A percentile compares a stretch with the other conserved stretches of the same genome.
Conservation (phyloP, 257 asterid species). For the Fraxinus anomala region DNA sequence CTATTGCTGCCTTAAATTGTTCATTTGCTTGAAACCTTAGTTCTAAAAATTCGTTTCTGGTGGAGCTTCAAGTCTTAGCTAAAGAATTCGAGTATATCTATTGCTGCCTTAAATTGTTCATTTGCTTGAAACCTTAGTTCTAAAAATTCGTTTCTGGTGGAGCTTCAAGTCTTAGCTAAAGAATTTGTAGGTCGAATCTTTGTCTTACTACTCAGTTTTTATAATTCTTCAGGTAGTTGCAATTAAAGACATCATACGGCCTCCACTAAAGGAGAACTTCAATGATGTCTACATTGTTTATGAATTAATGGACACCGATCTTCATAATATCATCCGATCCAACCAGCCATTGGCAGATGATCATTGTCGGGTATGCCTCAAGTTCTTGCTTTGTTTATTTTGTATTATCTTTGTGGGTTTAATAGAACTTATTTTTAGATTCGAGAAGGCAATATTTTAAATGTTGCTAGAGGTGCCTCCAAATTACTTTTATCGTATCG, state of each 20-base stretch:
- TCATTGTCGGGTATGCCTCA: conserved; percentile 83
- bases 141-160: not conserved
- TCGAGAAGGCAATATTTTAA: not conserved
- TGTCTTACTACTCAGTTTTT: conserved; percentile 18
- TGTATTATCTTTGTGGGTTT: not conserved
- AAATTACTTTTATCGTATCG: not conserved
- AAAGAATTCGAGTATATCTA: not conserved
- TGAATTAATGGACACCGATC: conserved; percentile 98
- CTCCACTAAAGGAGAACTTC: conserved; percentile 92
- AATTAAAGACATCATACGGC: conserved; percentile 87
- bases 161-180: not conserved
- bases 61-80: not conserved
- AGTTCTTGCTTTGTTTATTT: conserved; percentile 25
- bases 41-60: not conserved
- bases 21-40: conserved; percentile 12
- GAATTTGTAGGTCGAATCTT: not conserved
- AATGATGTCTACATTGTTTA: conserved; percentile 92
- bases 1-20: not conserved
- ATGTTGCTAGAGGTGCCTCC: not conserved
- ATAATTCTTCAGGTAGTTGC: conserved; percentile 64
- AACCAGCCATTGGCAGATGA: conserved; percentile 80
- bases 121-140: conserved; percentile 8
- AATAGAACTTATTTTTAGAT: not conserved
- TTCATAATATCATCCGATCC: conserved; percentile 92
- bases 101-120: not conserved